phyloP scores from a whole-genome alignment of 139 green algal species.

The Chlamydomonas urium region DNA sequence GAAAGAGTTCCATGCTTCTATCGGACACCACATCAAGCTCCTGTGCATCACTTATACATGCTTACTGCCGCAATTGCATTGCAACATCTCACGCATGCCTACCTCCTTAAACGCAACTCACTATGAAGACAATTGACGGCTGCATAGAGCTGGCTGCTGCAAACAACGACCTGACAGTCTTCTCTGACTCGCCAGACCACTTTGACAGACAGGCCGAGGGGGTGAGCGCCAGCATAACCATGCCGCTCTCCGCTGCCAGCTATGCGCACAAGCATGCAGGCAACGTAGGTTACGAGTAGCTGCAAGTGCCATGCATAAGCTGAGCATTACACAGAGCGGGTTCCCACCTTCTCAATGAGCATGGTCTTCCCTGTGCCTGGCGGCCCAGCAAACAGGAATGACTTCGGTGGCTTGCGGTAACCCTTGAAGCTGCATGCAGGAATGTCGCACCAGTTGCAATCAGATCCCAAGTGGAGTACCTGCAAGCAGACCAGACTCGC shows the following conservation, averaged over 20 bases:
- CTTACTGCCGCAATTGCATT: background rate
- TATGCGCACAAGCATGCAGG: background rate
- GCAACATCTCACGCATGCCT: background rate
- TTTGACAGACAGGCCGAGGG: conserved; percentile 56
- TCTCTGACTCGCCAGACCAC: conserved; percentile 47
- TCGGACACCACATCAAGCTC: background rate
- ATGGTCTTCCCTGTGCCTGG: conserved; percentile 65
- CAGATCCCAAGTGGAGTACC: background rate
- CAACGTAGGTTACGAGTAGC: background rate
- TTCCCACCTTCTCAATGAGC: conserved; percentile 55
- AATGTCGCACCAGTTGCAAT: background rate
- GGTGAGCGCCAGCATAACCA: conserved; percentile 47
- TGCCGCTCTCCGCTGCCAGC: conserved; percentile 46
- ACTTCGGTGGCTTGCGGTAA: conserved; percentile 42
- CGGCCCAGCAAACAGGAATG: conserved; percentile 51
- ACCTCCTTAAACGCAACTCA: conserved; percentile 10
- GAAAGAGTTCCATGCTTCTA: background rate
- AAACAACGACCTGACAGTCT: conserved; percentile 47
- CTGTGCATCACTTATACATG: background rate
- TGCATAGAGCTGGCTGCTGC: conserved; percentile 33
- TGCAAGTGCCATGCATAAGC: background rate
- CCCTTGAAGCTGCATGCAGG: conserved; percentile 35
- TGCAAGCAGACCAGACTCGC: background rate
- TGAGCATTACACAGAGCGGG: background rate
- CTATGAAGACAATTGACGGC: conserved; percentile 60